Evolutionary conservation across 78 protist species (phyloP).

Genomic region (Bodo saltans): DNA sequence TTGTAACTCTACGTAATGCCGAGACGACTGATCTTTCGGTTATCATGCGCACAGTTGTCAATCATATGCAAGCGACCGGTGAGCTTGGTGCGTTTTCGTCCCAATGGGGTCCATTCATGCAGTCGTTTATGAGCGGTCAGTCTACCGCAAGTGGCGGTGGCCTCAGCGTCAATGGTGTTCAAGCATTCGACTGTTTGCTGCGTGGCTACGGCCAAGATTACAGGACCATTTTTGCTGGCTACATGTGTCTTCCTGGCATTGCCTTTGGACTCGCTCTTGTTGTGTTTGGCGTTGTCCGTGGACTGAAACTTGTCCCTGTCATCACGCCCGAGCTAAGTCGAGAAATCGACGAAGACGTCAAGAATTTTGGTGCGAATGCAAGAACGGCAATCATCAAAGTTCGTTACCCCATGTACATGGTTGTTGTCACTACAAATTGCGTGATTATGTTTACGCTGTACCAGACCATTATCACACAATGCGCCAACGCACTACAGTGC

Average conservation of each 20-base stretch:
- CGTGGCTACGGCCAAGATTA: neutral
- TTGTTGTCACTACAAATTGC: neutral
- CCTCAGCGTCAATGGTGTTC: neutral
- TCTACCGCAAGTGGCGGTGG: neutral
- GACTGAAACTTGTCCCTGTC: neutral
- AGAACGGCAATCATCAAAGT: neutral
- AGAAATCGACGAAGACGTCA: neutral
- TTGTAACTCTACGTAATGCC: neutral
- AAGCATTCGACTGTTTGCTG: conserved; percentile 16
- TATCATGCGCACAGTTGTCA: neutral
- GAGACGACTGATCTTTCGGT: neutral
- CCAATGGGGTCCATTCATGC: neutral
- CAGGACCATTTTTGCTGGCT: neutral
- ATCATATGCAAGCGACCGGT: conserved; percentile 14
- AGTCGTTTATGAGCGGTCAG: neutral
- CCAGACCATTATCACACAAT: neutral
- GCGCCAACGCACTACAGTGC: conserved; percentile 1
- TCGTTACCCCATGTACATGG: neutral
- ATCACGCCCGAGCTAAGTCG: neutral
- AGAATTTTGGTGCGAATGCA: neutral
- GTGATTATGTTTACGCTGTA: neutral
- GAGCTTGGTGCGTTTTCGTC: conserved; percentile 6
- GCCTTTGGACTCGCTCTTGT: neutral
- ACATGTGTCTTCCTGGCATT: conserved; percentile 2
- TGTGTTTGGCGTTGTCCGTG: neutral